These are phyloP conservation scores for Botrytis squamosa DNA, from an alignment of 2,329 filamentous ascomycete genomes.

Conservation along the genomic window DNA sequence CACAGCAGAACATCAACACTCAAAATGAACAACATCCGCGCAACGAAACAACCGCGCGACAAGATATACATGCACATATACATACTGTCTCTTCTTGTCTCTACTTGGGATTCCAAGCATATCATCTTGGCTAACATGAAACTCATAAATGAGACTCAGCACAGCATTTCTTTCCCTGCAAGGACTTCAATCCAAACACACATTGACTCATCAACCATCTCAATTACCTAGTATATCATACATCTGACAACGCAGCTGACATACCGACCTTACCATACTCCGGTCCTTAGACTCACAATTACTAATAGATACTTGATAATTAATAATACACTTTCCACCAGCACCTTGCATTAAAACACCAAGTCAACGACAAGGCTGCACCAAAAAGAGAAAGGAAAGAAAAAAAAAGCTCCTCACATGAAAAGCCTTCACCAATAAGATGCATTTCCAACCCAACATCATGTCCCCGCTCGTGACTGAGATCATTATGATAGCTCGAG, in stretches of 20 bases:
- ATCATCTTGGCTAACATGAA: not conserved
- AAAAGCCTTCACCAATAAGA: not conserved
- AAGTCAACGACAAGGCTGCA: constrained; percentile 4
- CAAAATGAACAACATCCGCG: not conserved
- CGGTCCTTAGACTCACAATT: not conserved
- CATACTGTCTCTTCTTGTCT: not conserved
- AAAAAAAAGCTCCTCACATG: not conserved
- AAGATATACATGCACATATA: not conserved
- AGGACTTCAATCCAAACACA: not conserved
- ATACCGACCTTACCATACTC: not conserved
- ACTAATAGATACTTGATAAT: not conserved
- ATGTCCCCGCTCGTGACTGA: not conserved
- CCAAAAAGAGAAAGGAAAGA: not conserved
- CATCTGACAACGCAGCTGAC: not conserved
- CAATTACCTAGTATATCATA: not conserved
- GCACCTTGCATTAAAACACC: not conserved
- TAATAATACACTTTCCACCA: not conserved
- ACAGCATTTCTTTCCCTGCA: not conserved
- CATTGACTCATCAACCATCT: not conserved
- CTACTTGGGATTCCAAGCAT: not conserved
- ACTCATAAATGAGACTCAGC: not conserved
- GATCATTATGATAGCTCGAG: not conserved
- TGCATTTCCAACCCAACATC: not conserved
- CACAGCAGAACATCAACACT: not conserved
- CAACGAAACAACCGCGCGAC: constrained; percentile 11